Evolutionary conservation across 2,329 filamentous ascomycete genomes (phyloP).

Genomic region (Phaeosphaeria sp.): DNA sequence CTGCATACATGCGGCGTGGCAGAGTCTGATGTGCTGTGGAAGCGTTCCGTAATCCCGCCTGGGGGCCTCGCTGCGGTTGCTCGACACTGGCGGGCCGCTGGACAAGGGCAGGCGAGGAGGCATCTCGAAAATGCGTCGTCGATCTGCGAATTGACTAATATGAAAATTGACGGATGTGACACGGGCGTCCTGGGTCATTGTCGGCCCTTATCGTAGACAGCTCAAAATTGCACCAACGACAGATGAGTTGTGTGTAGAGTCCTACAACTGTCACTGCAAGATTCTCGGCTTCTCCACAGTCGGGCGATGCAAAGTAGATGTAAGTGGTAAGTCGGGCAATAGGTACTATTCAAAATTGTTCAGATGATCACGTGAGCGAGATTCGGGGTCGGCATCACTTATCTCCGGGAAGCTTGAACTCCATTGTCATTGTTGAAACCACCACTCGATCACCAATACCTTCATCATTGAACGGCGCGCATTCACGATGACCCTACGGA

Average conservation of each 20-base stretch:
- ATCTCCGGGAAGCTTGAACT: neutral
- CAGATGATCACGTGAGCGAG: neutral
- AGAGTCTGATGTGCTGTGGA: conserved; percentile 4
- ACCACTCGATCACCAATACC: conserved; percentile 4
- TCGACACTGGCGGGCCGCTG: neutral
- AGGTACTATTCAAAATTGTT: too few relatives aligned
- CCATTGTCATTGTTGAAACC: neutral
- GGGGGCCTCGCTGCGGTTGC: neutral
- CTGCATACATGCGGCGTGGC: conserved; percentile 18
- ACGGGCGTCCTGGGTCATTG: neutral
- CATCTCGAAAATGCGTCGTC: neutral
- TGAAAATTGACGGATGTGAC: neutral
- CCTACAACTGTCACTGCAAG: too few relatives aligned
- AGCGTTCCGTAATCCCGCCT: conserved; percentile 16
- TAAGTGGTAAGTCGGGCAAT: too few relatives aligned
- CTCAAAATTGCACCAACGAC: neutral
- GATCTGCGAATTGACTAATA: neutral
- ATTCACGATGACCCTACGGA: conserved; percentile 9
- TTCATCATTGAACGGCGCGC: too few relatives aligned
- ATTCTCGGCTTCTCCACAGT: too few relatives aligned
- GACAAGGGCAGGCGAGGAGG: neutral
- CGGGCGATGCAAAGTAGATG: too few relatives aligned
- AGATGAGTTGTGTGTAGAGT: neutral
- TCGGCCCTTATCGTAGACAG: neutral
- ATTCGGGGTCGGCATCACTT: neutral